These are phyloP conservation scores for Pseudocercospora eumusae DNA, from an alignment of 2,329 filamentous ascomycete species.

Conservation along the genomic window DNA sequence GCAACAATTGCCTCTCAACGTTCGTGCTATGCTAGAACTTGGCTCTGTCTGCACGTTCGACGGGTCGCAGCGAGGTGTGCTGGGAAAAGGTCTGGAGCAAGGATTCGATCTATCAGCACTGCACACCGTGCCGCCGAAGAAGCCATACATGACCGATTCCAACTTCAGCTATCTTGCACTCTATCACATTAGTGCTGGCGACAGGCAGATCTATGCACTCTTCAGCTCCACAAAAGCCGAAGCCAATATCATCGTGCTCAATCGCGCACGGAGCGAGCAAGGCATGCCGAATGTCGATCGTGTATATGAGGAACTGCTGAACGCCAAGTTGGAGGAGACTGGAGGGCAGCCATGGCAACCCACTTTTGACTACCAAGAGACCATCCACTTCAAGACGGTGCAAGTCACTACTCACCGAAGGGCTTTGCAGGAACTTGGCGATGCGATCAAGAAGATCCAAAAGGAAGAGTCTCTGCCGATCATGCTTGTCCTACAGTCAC, in stretches of 20 bases:
- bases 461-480: constrained; percentile 79
- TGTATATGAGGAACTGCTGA: constrained; percentile 77
- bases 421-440: constrained; percentile 81
- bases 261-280: constrained; percentile 76
- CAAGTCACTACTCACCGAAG: constrained; percentile 90
- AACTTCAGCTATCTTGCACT: constrained; percentile 77
- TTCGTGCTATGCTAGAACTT: constrained; percentile 83
- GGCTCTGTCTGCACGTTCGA: constrained; percentile 94
- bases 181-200: constrained; percentile 87
- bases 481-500: constrained; percentile 87
- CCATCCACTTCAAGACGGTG: constrained; percentile 78
- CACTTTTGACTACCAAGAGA: constrained; percentile 83
- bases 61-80: constrained; percentile 81
- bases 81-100: constrained; percentile 88
- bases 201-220: constrained; percentile 88
- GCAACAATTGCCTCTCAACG: constrained; percentile 81
- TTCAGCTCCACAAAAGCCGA: constrained; percentile 81
- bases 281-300: constrained; percentile 88
- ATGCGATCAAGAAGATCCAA: constrained; percentile 85
- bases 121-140: constrained; percentile 65
- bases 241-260: constrained; percentile 85
- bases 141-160: constrained; percentile 73
- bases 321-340: constrained; percentile 65
- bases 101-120: constrained; percentile 86
- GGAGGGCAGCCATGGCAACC: constrained; percentile 73